Evolutionary conservation across 305 asterid genomes (phyloP).

Genomic region (Fraxinus baroniana): DNA sequence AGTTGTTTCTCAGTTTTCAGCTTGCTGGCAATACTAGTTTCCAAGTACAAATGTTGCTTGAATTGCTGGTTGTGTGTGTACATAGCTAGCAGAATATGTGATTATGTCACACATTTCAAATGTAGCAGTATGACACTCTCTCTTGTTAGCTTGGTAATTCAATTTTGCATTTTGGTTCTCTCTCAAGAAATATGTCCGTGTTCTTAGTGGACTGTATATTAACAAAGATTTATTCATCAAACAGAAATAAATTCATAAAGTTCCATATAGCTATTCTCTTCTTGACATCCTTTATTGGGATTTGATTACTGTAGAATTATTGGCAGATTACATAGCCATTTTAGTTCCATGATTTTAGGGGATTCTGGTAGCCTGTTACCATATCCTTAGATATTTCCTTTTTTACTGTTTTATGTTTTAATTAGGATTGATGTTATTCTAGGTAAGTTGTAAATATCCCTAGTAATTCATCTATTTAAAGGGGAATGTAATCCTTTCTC

Average conservation of each 20-base stretch:
- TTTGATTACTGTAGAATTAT: neutral
- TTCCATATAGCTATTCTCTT: neutral
- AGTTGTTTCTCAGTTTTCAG: neutral
- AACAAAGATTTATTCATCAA: neutral
- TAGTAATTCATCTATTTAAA: too few species aligned
- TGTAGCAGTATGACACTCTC: neutral
- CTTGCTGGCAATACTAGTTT: slow-evolving; percentile 1
- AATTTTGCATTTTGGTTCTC: neutral
- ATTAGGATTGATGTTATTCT: too few species aligned
- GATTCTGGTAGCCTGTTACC: too few species aligned
- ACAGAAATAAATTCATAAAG: neutral
- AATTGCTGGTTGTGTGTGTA: neutral
- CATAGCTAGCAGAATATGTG: neutral
- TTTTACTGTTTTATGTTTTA: too few species aligned
- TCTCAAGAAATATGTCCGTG: neutral
- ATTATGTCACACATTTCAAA: neutral
- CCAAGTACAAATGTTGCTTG: neutral
- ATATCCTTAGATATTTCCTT: too few species aligned
- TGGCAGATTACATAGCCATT: too few species aligned
- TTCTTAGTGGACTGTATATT: neutral
- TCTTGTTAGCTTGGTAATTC: neutral
- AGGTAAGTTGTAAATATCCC: too few species aligned
- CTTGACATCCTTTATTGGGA: neutral
- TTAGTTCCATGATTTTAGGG: too few species aligned
- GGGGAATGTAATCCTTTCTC: too few species aligned